Conservation (phyloP, 768 basidiomycete species). For the Podaxis rugospora region DNA sequence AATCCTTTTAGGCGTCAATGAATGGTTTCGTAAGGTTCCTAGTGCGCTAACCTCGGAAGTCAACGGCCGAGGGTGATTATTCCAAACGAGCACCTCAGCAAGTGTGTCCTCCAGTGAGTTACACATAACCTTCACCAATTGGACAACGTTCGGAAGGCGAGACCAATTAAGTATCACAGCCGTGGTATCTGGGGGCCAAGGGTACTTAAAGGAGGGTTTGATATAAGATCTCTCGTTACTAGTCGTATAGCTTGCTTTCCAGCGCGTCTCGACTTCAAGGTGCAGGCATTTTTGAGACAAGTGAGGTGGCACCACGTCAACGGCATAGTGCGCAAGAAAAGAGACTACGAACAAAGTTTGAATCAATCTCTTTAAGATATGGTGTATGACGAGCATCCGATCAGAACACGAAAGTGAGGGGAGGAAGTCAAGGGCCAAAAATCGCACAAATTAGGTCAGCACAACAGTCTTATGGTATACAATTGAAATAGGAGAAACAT, state of each 20-base stretch:
- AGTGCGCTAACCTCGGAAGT: conserved; percentile 33
- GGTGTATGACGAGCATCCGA: background rate
- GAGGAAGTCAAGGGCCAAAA: background rate
- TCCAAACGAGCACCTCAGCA: conserved; percentile 54
- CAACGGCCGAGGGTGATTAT: conserved; percentile 48
- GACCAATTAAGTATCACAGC: conserved; percentile 67
- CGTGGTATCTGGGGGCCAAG: conserved; percentile 38
- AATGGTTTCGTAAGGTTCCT: background rate
- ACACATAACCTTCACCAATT: conserved; percentile 52
- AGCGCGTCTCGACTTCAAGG: background rate
- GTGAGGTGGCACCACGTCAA: background rate
- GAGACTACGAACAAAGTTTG: conserved; percentile 1
- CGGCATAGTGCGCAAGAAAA: background rate
- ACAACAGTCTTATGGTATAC: background rate
- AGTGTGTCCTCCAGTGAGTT: conserved; percentile 41
- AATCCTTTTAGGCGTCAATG: conserved; percentile 29
- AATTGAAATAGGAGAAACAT: conserved; percentile 1
- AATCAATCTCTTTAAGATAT: background rate
- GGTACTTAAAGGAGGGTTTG: background rate
- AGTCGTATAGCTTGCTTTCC: conserved; percentile 8
- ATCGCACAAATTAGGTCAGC: background rate
- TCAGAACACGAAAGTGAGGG: background rate
- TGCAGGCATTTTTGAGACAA: background rate
- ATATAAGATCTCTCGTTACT: conserved; percentile 1
- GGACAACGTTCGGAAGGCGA: conserved; percentile 54